Conservation (phyloP, 2,329 filamentous ascomycete species). For the Pseudocercospora fuligena region DNA sequence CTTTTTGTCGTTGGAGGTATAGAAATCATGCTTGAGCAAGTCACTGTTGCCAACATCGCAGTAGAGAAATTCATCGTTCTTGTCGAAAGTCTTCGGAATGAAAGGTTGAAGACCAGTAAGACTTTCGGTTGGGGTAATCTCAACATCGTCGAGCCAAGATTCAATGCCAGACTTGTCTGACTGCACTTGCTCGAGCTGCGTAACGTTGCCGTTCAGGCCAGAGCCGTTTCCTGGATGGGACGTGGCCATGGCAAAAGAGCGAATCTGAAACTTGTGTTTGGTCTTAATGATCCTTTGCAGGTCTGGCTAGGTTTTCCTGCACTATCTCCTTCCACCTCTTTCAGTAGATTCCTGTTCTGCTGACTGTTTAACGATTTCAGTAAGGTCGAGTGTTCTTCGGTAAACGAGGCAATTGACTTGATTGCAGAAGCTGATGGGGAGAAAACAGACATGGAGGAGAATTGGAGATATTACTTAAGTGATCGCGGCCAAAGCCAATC, state of each 20-base stretch:
- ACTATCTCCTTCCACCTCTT: not conserved
- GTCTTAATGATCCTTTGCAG: not conserved
- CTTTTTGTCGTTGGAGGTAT: not conserved
- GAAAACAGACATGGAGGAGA: not conserved
- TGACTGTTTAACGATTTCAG: not conserved
- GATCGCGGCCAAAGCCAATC: not conserved
- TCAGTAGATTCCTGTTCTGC: constrained; percentile 4
- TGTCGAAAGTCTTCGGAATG: not conserved
- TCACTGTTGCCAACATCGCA: not conserved
- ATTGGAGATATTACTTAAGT: not conserved
- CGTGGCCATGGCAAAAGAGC: not conserved
- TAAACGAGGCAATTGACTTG: constrained; percentile 2
- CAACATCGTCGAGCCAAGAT: not conserved
- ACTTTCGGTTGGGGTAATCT: not conserved
- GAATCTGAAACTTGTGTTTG: not conserved
- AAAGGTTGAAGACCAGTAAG: not conserved
- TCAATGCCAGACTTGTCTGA: not conserved
- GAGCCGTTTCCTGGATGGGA: not conserved
- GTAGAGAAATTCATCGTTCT: not conserved
- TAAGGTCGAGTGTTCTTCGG: not conserved
- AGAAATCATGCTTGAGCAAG: not conserved
- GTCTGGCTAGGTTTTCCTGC: not conserved
- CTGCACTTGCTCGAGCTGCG: not conserved
- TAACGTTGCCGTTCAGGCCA: not conserved
- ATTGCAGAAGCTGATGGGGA: constrained; percentile 2